Percentiles rank a stretch among this genome's conserved stretches.
Evolutionary conservation across 140 eudicot species (phyloP).

Genomic region (Bidens hawaiensis): DNA sequence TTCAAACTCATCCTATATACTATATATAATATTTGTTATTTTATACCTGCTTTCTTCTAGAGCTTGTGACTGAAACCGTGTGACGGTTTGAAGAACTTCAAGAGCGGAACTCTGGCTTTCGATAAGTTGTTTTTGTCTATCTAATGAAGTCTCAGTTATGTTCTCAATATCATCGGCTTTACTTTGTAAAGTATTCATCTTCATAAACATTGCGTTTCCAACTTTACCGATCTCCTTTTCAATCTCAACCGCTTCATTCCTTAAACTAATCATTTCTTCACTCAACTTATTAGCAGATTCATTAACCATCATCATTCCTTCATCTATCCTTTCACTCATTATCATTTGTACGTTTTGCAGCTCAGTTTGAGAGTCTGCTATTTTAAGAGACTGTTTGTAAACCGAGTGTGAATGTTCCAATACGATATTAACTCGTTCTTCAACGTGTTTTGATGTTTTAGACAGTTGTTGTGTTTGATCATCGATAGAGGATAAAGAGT

Average conservation of each 20-base stretch:
- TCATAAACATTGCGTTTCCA: conserved; percentile 54
- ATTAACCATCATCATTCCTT: conserved; percentile 49
- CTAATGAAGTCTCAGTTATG: conserved; percentile 51
- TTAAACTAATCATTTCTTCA: conserved; percentile 41
- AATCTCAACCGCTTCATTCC: conserved; percentile 54
- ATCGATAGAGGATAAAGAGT: conserved; percentile 53
- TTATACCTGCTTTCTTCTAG: conserved; percentile 83
- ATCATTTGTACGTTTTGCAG: conserved; percentile 45
- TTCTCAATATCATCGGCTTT: conserved; percentile 70
- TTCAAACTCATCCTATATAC: too few relatives aligned
- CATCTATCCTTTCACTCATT: conserved; percentile 49
- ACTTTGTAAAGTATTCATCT: conserved; percentile 50
- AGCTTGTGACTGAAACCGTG: conserved; percentile 72
- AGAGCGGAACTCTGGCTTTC: conserved; percentile 66
- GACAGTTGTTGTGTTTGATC: conserved; percentile 45
- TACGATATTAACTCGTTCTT: conserved; percentile 36
- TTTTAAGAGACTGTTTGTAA: conserved; percentile 43
- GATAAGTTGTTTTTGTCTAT: conserved; percentile 65
- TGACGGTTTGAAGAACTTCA: conserved; percentile 48
- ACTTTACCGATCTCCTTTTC: conserved; percentile 63
- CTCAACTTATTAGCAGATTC: conserved; percentile 56
- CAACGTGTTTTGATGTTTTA: conserved; percentile 47
- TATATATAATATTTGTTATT: too few relatives aligned
- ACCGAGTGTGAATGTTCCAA: conserved; percentile 47
- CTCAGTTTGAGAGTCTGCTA: conserved; percentile 61